These are phyloP conservation scores for Colletotrichum sp. DNA, from an alignment of 2,329 filamentous ascomycete species.

Conservation along the genomic window DNA sequence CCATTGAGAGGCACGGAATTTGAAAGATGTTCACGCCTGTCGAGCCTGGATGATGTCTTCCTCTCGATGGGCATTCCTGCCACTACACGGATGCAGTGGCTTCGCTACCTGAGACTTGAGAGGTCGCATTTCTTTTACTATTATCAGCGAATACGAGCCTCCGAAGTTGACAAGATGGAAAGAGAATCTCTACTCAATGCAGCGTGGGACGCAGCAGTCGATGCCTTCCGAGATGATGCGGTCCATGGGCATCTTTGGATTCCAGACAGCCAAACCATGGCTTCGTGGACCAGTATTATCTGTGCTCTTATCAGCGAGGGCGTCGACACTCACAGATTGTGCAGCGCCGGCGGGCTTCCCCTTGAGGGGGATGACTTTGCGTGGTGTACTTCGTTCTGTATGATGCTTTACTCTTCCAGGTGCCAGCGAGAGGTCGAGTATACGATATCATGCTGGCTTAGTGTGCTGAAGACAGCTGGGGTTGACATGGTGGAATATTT, in stretches of 20 bases:
- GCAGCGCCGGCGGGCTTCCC: not conserved
- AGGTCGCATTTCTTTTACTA: not conserved
- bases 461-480: not conserved
- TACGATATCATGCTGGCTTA: not conserved
- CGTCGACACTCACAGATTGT: not conserved
- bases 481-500: not conserved
- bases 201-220: not conserved
- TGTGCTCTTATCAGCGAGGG: not conserved
- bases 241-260: not conserved
- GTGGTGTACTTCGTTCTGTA: not conserved
- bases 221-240: not conserved
- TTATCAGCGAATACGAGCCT: not conserved
- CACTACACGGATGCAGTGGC: not conserved
- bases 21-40: not conserved
- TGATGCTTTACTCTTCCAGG: rapidly evolving
- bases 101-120: not conserved
- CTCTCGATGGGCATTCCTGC: not conserved
- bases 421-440: not conserved
- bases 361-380: not conserved
- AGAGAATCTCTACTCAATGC: not conserved
- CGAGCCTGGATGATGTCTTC: not conserved
- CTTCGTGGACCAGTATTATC: not conserved
- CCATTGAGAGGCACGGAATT: too few species aligned
- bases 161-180: not conserved
- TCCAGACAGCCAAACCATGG: not conserved